Base-by-base conservation (phyloP, 768 basidiomycete genomes). In the Hydnomerulius pinastri region DNA sequence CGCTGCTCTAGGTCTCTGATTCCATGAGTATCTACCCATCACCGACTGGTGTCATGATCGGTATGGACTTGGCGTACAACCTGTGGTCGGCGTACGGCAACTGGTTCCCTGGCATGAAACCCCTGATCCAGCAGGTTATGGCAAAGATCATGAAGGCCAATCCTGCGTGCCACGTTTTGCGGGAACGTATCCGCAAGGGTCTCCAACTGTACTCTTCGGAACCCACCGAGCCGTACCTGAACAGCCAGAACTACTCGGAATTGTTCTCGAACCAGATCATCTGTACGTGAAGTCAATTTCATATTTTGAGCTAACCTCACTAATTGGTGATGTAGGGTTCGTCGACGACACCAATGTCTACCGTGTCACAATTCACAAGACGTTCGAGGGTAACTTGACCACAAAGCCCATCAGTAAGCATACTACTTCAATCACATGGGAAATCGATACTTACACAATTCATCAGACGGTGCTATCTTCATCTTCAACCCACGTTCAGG, bases 341-440 rank as follows among this genome's bases (percentile, higher is more conserved):
- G 95, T 99, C 56, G 97, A 99, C 62, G 97, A 99, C 67, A 98
- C 97, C 35, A 98, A 98, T 61, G 97, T 99, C n/a, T 99, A 99
- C 71, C 94, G 97, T 50, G 93, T 97, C 44, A 96, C 93, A 13
- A 96, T 96, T 66, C 97, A 99, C 78, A 98, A 98, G 80, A 99
- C 97, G 6, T 98, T 99, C 71, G 97, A 99, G 74, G 97, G 97
- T 65, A 99, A 99, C 73, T 82, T 98, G 82, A 98, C 96, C 7
- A 98, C 97, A 15, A 98, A 98, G 71, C 97, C 96, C 6, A 97
- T 99, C 75, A 98, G 87, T 87, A 61, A 60, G 85, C 64, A 12
- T 17, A 15, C 9, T 1, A 1, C 15, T 36, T 11, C 24, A 25
- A 35, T n/a, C 33, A 10, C 23, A 1, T 3, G 17, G 7, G 3